Conservation (phyloP, 768 basidiomycete species). For the Rhodotorula graminis region DNA sequence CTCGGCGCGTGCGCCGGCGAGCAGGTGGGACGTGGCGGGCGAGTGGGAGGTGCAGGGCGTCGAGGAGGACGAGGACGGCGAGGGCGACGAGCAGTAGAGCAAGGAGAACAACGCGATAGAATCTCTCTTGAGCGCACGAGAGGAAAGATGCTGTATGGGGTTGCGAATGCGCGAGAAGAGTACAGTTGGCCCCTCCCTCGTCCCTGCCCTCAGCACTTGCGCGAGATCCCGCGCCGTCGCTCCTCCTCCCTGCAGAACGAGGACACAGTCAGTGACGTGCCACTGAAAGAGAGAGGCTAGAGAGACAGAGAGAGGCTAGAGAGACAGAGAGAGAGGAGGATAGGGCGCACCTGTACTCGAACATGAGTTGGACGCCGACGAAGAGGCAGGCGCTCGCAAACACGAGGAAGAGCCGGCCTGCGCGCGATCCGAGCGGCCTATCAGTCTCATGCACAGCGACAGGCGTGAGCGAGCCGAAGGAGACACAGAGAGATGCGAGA, state of each 20-base stretch:
- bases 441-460: too few species aligned
- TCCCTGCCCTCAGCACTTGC: constrained; percentile 43
- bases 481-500: too few species aligned
- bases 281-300: too few species aligned
- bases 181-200: too few species aligned
- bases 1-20: constrained; percentile 78
- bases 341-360: constrained; percentile 74
- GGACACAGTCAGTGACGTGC: too few species aligned
- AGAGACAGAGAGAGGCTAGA: too few species aligned
- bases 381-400: constrained; percentile 64
- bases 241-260: constrained; percentile 67
- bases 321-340: background rate
- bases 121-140: background rate
- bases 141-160: background rate
- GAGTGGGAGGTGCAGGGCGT: constrained; percentile 69
- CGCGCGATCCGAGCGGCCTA: background rate
- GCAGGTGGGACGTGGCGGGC: constrained; percentile 85
- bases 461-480: too few species aligned
- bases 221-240: constrained; percentile 57
- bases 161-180: background rate
- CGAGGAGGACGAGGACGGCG: constrained; percentile 28
- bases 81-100: background rate
- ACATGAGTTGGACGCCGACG: constrained; percentile 83
- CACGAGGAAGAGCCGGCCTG: constrained; percentile 65
- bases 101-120: background rate